A percentile compares a stretch with the other conserved stretches of the same genome.
These are phyloP conservation scores for Sclerotinia nivalis DNA, from an alignment of 2,329 filamentous ascomycete genomes.

Conservation along the genomic window DNA sequence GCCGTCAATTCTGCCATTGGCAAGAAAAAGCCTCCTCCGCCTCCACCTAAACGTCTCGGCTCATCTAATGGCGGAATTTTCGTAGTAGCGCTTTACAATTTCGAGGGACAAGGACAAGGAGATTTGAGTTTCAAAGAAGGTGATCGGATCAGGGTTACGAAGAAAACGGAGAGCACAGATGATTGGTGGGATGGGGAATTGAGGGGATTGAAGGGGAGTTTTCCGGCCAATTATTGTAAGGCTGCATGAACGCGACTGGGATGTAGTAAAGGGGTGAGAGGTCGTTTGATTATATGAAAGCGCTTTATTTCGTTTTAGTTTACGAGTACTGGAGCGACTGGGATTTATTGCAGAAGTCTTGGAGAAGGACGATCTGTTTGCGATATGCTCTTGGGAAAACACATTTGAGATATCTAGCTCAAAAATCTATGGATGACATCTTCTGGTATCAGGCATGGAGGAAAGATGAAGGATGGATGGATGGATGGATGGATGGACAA, in stretches of 20 bases:
- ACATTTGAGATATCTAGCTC: not conserved
- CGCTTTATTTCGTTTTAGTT: not conserved
- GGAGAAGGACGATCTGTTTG: not conserved
- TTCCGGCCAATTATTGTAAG: slow-evolving; percentile 82
- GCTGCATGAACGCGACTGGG: slow-evolving; percentile 25
- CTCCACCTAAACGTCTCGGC: slow-evolving; percentile 59
- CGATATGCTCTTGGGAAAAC: not conserved
- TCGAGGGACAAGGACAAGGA: slow-evolving; percentile 66
- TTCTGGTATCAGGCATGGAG: too few species aligned
- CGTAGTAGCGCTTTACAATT: slow-evolving; percentile 72
- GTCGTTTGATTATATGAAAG: not conserved
- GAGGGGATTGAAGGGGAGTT: slow-evolving; percentile 65
- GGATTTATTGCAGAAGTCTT: not conserved
- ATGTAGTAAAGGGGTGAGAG: too few species aligned
- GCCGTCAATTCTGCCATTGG: slow-evolving; percentile 46
- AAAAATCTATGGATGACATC: not conserved
- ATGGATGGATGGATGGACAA: not conserved
- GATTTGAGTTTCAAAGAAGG: slow-evolving; percentile 77
- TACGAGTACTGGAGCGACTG: not conserved
- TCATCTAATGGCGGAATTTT: slow-evolving; percentile 47
- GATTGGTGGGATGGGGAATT: slow-evolving; percentile 89
- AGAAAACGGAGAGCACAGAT: slow-evolving; percentile 76
- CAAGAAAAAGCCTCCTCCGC: slow-evolving; percentile 76
- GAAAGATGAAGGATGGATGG: too few species aligned
- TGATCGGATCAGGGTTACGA: slow-evolving; percentile 73